These are phyloP conservation scores for Filobasidium floriforme DNA, from an alignment of 768 basidiomycete species.

Conservation along the genomic window DNA sequence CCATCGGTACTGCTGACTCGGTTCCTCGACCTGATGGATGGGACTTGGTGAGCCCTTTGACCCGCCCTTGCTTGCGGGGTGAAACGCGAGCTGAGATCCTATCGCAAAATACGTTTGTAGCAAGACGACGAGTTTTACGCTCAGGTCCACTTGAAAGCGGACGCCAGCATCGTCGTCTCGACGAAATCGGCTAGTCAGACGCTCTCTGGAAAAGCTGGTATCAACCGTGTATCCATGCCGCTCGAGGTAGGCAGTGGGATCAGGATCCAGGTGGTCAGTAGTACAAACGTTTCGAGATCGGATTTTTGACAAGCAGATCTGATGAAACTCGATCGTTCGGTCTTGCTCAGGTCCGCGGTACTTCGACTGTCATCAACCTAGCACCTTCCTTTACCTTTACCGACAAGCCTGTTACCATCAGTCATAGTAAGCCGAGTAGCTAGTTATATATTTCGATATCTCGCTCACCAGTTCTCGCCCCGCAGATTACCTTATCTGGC, in stretches of 20 bases:
- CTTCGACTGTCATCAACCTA: neutral
- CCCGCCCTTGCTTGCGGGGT: neutral
- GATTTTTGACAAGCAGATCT: neutral
- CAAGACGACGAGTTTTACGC: constrained; percentile 18
- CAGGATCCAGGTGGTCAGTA: constrained; percentile 11
- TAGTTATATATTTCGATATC: neutral
- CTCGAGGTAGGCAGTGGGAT: constrained; percentile 12
- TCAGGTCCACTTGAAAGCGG: constrained; percentile 10
- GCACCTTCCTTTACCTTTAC: constrained; percentile 11
- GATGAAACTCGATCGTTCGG: too few species aligned
- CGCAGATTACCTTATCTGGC: constrained; percentile 4
- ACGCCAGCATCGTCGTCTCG: constrained; percentile 9
- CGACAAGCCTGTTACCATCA: constrained; percentile 5
- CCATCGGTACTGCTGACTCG: constrained; percentile 26
- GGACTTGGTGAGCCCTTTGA: constrained; percentile 10
- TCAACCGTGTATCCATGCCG: constrained; percentile 15
- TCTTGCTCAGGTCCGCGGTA: constrained; percentile 4
- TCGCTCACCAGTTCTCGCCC: neutral
- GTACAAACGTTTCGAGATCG: neutral
- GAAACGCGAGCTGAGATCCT: neutral
- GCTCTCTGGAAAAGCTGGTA: constrained; percentile 10
- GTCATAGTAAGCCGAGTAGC: constrained; percentile 3
- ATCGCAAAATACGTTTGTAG: constrained; percentile 1
- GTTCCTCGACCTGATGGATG: constrained; percentile 9
- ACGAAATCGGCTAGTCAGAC: constrained; percentile 4